Evolutionary conservation across 345 rosid species (phyloP).

Genomic region (Cochlearia excelsa): DNA sequence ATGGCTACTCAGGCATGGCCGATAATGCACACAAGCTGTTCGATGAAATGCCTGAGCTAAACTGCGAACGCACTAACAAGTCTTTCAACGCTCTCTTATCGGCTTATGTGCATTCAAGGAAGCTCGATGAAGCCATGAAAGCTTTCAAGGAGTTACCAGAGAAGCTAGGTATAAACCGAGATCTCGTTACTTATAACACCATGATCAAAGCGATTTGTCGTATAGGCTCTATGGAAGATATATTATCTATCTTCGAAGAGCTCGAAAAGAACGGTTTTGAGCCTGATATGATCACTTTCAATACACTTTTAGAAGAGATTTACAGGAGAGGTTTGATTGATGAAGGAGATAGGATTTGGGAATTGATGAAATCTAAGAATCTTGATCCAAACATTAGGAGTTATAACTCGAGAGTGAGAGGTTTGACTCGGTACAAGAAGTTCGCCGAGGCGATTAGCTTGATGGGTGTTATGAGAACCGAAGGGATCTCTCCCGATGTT

Average conservation of each 20-base stretch:
- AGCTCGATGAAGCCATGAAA: slow-evolving; percentile 41
- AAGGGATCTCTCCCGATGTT: slow-evolving; percentile 45
- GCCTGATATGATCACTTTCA: slow-evolving; percentile 55
- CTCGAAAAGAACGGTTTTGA: slow-evolving; percentile 52
- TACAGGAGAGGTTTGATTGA: slow-evolving; percentile 45
- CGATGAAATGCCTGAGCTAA: slow-evolving; percentile 73
- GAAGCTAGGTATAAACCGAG: slow-evolving; percentile 49
- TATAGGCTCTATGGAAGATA: slow-evolving; percentile 48
- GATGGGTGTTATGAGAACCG: slow-evolving; percentile 45
- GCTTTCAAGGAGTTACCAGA: slow-evolving; percentile 45
- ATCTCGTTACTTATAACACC: slow-evolving; percentile 54
- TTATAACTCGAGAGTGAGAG: slow-evolving; percentile 56
- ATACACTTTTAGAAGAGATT: slow-evolving; percentile 53
- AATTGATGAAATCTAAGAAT: slow-evolving; percentile 48
- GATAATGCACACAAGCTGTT: slow-evolving; percentile 67
- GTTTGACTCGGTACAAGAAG: slow-evolving; percentile 46
- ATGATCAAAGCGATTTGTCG: slow-evolving; percentile 55
- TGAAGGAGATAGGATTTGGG: slow-evolving; percentile 65
- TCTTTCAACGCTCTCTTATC: slow-evolving; percentile 66
- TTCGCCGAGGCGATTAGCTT: slow-evolving; percentile 46
- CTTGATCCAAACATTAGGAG: slow-evolving; percentile 54
- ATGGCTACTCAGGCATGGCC: slow-evolving; percentile 63
- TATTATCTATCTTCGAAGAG: slow-evolving; percentile 44
- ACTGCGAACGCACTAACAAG: slow-evolving; percentile 50
- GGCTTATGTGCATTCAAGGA: slow-evolving; percentile 48